These are phyloP conservation scores for Myochromella boudieri DNA, from an alignment of 768 basidiomycete species.

Conservation along the genomic window DNA sequence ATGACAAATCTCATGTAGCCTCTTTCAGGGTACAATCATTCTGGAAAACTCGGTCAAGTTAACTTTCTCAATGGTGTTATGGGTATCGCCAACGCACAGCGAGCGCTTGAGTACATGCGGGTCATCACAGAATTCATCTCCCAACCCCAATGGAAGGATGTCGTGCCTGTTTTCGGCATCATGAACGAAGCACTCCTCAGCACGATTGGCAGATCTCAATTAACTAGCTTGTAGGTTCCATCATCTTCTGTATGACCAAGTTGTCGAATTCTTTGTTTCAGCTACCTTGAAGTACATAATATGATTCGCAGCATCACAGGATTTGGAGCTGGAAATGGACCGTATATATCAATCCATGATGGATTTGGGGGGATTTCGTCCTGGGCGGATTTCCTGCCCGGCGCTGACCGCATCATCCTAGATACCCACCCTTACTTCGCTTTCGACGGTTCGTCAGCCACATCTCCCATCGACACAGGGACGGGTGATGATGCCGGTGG, in stretches of 20 bases:
- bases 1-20: neutral
- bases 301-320: constrained; percentile 76
- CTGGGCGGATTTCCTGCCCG: constrained; percentile 34
- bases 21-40: constrained; percentile 53
- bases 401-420: constrained; percentile 40
- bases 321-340: constrained; percentile 64
- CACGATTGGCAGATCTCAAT: constrained; percentile 53
- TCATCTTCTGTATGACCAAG: constrained; percentile 32
- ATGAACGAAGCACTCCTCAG: constrained; percentile 58
- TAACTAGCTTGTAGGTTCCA: constrained; percentile 62
- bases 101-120: constrained; percentile 77
- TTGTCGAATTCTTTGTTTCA: constrained; percentile 26
- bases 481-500: constrained; percentile 34
- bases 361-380: constrained; percentile 42
- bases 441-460: constrained; percentile 42
- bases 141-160: constrained; percentile 70
- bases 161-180: constrained; percentile 65
- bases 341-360: constrained; percentile 48
- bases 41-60: constrained; percentile 56
- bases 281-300: constrained; percentile 58
- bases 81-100: constrained; percentile 86
- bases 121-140: constrained; percentile 79
- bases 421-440: constrained; percentile 45
- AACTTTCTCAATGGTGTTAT: constrained; percentile 76
- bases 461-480: constrained; percentile 28